phyloP scores from a whole-genome alignment of 768 basidiomycete genomes.

The Phlebiopsis flavidoalba region DNA sequence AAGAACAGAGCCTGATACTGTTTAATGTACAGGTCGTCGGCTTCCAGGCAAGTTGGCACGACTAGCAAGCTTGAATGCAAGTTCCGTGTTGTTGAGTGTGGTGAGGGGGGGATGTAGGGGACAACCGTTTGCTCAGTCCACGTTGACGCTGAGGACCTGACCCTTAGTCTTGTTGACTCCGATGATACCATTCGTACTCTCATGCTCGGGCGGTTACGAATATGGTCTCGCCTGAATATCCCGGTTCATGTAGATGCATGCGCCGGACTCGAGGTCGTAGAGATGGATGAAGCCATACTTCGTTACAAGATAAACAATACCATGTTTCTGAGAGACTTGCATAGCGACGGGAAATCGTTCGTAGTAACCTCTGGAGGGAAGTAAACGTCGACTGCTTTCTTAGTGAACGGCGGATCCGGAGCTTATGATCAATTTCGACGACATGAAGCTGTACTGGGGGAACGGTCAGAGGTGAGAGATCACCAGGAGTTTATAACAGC shows the following conservation, averaged over 20 bases:
- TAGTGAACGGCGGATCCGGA: conserved; percentile 87
- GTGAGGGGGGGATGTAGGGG: conserved; percentile 91
- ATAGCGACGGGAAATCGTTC: conserved; percentile 98
- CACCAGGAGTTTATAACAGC: conserved; percentile 16
- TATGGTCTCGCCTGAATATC: conserved; percentile 97
- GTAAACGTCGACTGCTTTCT: conserved; percentile 98
- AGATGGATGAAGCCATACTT: conserved; percentile 99
- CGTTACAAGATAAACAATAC: conserved; percentile 94
- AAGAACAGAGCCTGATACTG: conserved; percentile 93
- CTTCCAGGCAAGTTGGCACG: conserved; percentile 95
- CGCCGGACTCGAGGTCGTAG: conserved; percentile 95
- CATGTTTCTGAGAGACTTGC: conserved; percentile 97
- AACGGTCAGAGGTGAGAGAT: neutral
- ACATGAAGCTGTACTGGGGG: conserved; percentile 96
- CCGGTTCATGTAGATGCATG: conserved; percentile 99
- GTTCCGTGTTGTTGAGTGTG: conserved; percentile 93
- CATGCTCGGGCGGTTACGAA: conserved; percentile 98
- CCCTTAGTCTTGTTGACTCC: conserved; percentile 99
- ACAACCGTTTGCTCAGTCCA: conserved; percentile 96
- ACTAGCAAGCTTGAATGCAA: conserved; percentile 96
- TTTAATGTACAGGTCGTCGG: conserved; percentile 92
- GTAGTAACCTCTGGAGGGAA: conserved; percentile 96
- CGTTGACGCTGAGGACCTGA: conserved; percentile 93
- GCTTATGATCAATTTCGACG: conserved; percentile 96
- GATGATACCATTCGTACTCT: conserved; percentile 90